These are phyloP conservation scores for Jaapia argillacea DNA, from an alignment of 768 basidiomycete species.

Conservation along the genomic window DNA sequence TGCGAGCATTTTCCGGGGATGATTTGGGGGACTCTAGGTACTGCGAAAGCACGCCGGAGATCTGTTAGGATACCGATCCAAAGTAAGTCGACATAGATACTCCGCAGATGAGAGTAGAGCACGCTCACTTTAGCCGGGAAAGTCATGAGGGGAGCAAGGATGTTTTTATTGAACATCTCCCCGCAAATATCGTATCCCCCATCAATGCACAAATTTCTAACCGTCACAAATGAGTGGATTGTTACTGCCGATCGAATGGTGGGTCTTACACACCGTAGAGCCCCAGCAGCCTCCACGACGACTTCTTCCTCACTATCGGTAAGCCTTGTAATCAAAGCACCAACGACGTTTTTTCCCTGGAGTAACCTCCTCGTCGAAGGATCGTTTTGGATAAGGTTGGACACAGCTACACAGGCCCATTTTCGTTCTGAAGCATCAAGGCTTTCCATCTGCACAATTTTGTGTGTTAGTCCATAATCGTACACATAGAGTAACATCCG, in stretches of 20 bases:
- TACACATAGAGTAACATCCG: no score
- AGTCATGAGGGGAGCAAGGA: constrained; percentile 63
- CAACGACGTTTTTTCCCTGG: constrained; percentile 87
- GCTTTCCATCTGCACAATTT: constrained; percentile 51
- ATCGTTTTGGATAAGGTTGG: constrained; percentile 91
- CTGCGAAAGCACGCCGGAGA: constrained; percentile 62
- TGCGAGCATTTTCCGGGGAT: constrained; percentile 61
- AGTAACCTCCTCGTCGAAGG: constrained; percentile 83
- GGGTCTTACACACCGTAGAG: constrained; percentile 54
- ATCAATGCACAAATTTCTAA: constrained; percentile 90
- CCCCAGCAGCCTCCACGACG: constrained; percentile 79
- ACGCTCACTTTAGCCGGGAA: constrained; percentile 69
- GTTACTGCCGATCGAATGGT: no score
- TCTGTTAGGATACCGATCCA: no score
- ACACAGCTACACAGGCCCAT: constrained; percentile 96
- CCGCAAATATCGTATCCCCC: constrained; percentile 93
- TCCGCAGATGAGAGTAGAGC: not conserved
- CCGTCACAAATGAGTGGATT: no score
- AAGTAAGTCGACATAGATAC: no score
- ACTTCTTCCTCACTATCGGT: constrained; percentile 90
- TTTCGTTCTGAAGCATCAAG: constrained; percentile 73
- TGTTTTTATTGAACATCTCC: constrained; percentile 96
- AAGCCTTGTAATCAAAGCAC: constrained; percentile 74
- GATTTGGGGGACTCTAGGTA: constrained; percentile 50
- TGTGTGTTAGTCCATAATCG: constrained; percentile 2